phyloP scores from a whole-genome alignment of 176 grass and related monocot genomes.

The Avena insularis region DNA sequence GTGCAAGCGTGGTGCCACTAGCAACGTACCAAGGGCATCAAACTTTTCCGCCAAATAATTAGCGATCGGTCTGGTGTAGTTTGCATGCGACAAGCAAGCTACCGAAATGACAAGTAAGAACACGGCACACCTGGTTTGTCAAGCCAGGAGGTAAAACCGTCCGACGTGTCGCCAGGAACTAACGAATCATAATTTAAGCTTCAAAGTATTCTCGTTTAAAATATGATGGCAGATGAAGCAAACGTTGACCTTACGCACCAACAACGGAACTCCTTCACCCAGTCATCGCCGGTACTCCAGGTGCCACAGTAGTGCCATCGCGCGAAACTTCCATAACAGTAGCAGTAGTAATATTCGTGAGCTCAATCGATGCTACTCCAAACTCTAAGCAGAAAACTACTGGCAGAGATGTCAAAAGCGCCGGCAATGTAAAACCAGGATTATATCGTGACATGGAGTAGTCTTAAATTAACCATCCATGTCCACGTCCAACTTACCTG shows the following conservation, averaged over 20 bases:
- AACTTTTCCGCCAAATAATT: neutral
- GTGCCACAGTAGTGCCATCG: too few species aligned
- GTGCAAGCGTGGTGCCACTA: neutral
- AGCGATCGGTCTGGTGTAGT: neutral
- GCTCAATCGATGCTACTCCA: too few species aligned
- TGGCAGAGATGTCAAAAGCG: neutral
- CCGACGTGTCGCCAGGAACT: neutral
- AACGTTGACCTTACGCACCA: slow-evolving; percentile 24
- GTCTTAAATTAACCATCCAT: neutral
- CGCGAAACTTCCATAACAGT: too few species aligned
- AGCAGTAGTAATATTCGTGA: too few species aligned
- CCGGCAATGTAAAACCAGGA: neutral
- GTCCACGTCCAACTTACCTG: slow-evolving; percentile 41
- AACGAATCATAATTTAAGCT: neutral
- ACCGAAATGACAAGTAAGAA: neutral
- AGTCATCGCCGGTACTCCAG: too few species aligned
- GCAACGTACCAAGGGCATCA: too few species aligned
- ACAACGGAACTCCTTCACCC: too few species aligned
- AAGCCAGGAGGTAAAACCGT: neutral
- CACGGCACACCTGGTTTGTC: neutral
- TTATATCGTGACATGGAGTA: neutral
- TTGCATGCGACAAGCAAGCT: neutral
- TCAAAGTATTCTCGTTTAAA: neutral
- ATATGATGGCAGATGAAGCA: slow-evolving; percentile 9
- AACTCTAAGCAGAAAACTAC: too few species aligned